These are phyloP conservation scores for Protea cynaroides DNA, from an alignment of 164 flowering plant species.

Conservation along the genomic window DNA sequence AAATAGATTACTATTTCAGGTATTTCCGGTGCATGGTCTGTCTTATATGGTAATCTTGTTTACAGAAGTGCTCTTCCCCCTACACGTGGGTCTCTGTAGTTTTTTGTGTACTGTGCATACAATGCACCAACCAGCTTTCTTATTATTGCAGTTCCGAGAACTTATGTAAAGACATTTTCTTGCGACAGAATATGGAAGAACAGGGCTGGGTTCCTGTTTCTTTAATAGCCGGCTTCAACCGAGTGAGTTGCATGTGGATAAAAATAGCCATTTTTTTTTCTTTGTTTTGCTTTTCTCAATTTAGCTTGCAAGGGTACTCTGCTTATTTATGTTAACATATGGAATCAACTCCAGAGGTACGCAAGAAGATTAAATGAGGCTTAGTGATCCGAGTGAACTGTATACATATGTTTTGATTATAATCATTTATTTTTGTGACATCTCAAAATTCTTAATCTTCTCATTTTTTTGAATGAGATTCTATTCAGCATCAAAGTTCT, in stretches of 20 bases:
- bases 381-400: no score
- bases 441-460: no score
- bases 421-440: no score
- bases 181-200: slow-evolving; percentile 63
- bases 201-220: slow-evolving; percentile 71
- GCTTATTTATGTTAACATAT: background rate
- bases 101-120: background rate
- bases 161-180: slow-evolving; percentile 47
- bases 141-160: slow-evolving; percentile 51
- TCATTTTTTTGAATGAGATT: no score
- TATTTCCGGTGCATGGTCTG: slow-evolving; percentile 12
- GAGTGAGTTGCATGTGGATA: slow-evolving; percentile 38
- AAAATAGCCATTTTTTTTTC: background rate
- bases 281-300: background rate
- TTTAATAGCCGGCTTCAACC: slow-evolving; percentile 51
- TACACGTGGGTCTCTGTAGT: background rate
- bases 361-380: no score
- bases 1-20: slow-evolving; percentile 92
- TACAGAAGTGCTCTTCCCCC: background rate
- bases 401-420: no score
- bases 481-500: no score
- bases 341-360: no score
- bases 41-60: background rate
- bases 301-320: background rate
- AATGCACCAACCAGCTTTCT: background rate